These are phyloP conservation scores for Caryopteris hybrid DNA, from an alignment of 305 asterid species.

Conservation along the genomic window DNA sequence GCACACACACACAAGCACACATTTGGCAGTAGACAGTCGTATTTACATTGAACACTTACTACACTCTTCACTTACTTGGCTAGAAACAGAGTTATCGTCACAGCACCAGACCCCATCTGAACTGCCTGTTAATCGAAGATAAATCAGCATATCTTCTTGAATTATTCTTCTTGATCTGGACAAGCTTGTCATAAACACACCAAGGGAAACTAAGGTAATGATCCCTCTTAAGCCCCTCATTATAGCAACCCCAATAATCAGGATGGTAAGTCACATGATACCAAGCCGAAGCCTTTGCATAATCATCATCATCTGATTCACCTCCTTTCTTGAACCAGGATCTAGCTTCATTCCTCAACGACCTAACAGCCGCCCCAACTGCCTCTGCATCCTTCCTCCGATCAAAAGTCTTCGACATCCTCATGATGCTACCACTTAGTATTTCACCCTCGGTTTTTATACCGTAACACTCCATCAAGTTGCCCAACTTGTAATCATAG, in stretches of 20 bases:
- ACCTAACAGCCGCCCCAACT: constrained; percentile 55
- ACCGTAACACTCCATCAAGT: constrained; percentile 83
- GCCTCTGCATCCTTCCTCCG: constrained; percentile 74
- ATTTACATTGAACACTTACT: not conserved
- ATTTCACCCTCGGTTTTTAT: constrained; percentile 81
- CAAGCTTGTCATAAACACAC: constrained; percentile 80
- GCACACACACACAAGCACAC: too few species aligned
- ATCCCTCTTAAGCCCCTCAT: constrained; percentile 59
- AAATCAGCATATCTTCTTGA: constrained; percentile 13
- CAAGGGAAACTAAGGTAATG: constrained; percentile 89
- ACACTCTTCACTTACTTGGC: not conserved
- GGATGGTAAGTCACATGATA: constrained; percentile 79
- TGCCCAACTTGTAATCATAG: constrained; percentile 79
- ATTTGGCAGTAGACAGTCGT: too few species aligned
- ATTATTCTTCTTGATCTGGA: constrained; percentile 67
- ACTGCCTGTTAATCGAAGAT: constrained; percentile 21
- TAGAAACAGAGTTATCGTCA: constrained; percentile 7
- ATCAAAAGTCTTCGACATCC: constrained; percentile 63
- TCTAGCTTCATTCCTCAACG: constrained; percentile 75
- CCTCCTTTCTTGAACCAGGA: constrained; percentile 60
- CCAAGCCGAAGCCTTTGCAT: constrained; percentile 95
- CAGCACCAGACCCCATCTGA: constrained; percentile 17
- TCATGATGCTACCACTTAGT: constrained; percentile 76
- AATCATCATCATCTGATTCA: constrained; percentile 37
- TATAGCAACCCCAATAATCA: constrained; percentile 67